Evolutionary conservation across 495 filamentous ascomycete species (phyloP).

Genomic region (Trichoderma orchidacearum): DNA sequence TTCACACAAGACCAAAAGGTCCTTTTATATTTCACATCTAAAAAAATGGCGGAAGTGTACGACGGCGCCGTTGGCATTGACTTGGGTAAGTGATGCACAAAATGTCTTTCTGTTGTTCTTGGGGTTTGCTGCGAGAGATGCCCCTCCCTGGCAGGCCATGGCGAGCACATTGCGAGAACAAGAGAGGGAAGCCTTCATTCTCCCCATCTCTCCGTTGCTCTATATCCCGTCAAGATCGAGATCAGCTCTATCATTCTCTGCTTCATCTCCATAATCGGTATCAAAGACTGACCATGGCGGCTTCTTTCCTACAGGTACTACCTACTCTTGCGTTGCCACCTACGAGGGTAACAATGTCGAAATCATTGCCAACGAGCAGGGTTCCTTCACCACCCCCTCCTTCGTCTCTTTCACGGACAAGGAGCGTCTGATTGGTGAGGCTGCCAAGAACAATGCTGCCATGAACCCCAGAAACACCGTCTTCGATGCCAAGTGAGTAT

Average conservation of each 20-base stretch:
- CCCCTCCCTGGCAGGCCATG: neutral
- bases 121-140: neutral
- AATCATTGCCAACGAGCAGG: constrained; percentile 99
- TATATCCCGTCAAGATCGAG: no score
- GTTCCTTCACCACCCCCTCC: constrained; percentile 94
- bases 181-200: neutral
- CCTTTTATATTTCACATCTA: constrained; percentile 6
- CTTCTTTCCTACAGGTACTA: constrained; percentile 55
- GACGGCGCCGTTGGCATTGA: constrained; percentile 99
- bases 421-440: constrained; percentile 96
- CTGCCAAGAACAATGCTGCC: constrained; percentile 98
- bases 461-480: constrained; percentile 97
- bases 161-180: neutral
- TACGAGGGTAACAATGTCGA: constrained; percentile 99
- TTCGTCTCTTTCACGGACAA: constrained; percentile 98
- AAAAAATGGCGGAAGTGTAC: constrained; percentile 84
- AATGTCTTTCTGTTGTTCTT: neutral
- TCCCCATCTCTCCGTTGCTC: no score
- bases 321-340: constrained; percentile 98
- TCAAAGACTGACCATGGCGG: neutral
- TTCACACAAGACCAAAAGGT: constrained; percentile 12
- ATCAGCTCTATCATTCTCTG: no score
- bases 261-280: neutral
- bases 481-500: constrained; percentile 83
- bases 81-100: constrained; percentile 55